Base-by-base conservation (phyloP, 2,329 filamentous ascomycete genomes). In the Colletotrichum filicis region DNA sequence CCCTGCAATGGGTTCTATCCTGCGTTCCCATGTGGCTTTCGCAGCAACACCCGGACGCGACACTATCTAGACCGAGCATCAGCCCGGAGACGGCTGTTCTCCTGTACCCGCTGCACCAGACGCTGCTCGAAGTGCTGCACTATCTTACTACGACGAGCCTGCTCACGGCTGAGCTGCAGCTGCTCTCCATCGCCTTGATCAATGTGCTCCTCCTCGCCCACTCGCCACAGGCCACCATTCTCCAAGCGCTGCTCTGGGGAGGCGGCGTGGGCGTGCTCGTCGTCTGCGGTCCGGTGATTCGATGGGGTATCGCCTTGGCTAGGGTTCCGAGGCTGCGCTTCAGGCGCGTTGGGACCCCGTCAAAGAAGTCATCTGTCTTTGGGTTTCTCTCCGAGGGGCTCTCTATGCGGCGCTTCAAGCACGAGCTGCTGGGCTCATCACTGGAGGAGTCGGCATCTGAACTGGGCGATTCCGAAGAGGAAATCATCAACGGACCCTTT, bases 301-400 rank as follows among this genome's bases (percentile, higher is more conserved):
- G 88, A 77, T 97, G 94, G 93, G 95, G 94, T 58, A 93, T 98
- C 66, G 89, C 92, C 30, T 85, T 99, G 74, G 95, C 96, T 63
- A 89, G 96, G 70, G 94, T 98, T 22, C 97, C 97, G 2, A 95
- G 92, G 77, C 98, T 96, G 95, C 93, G 95, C 56, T 95, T 98
- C 78, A 89, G 91, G 77, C 90, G 92, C 68, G 84, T 87, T 22
- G 80, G 84, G 1, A 80, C 79, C 35, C 77, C 77, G 5, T 78
- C 80, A 68, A 82, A 83, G 76, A 80, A 82, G 69, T 74, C 79
- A 46, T 77, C 81, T 74, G 74, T 80, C 76, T 65, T 85, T 76
- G 78, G 87, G 77, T 82, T 83, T 74, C 66, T 82, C 77, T 80
- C 83, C 69, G 78, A 86, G 76, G 76, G 83, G 75, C 76, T 88